Percentiles rank a stretch among this genome's conserved stretches.
phyloP scores from a whole-genome alignment of 176 grass and related monocot species.

The Aechmea fasciata region DNA sequence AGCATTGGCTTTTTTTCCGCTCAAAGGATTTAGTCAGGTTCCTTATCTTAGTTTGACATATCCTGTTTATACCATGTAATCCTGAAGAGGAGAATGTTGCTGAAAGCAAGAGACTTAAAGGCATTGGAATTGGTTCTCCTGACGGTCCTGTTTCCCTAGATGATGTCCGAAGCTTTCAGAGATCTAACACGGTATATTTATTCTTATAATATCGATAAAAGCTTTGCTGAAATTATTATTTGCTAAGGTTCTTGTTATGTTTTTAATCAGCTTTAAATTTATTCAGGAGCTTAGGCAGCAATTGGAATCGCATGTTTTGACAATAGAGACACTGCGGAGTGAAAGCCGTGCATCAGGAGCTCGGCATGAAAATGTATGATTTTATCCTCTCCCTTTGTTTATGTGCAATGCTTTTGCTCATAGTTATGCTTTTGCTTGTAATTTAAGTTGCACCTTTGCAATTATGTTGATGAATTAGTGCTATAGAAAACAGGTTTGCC shows the following conservation, averaged over 20 bases:
- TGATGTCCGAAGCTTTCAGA: slow-evolving; percentile 82
- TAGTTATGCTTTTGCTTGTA: not conserved
- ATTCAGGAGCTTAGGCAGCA: slow-evolving; percentile 93
- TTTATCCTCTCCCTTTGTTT: not conserved
- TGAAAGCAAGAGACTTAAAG: slow-evolving; percentile 85
- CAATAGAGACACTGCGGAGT: slow-evolving; percentile 62
- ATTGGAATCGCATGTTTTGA: slow-evolving; percentile 72
- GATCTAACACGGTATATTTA: slow-evolving; percentile 70
- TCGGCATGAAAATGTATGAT: slow-evolving; percentile 76
- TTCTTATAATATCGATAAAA: slow-evolving; percentile 18
- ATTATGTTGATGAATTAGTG: too few species aligned
- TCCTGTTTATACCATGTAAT: slow-evolving; percentile 4
- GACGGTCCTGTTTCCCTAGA: slow-evolving; percentile 89
- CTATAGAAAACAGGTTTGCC: too few species aligned
- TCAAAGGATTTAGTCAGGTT: not conserved
- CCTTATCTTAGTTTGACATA: not conserved
- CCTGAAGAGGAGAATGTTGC: slow-evolving; percentile 36
- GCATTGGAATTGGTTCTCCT: slow-evolving; percentile 88
- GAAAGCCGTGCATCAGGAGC: slow-evolving; percentile 33
- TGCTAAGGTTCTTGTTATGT: too few species aligned
- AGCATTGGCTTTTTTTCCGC: not conserved
- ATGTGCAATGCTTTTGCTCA: not conserved
- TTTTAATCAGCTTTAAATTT: slow-evolving; percentile 19
- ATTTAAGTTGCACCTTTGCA: too few species aligned
- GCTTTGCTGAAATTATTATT: slow-evolving; percentile 3